Evolutionary conservation across 2,329 filamentous ascomycete genomes (phyloP).

Genomic region (Thelonectria blattea): DNA sequence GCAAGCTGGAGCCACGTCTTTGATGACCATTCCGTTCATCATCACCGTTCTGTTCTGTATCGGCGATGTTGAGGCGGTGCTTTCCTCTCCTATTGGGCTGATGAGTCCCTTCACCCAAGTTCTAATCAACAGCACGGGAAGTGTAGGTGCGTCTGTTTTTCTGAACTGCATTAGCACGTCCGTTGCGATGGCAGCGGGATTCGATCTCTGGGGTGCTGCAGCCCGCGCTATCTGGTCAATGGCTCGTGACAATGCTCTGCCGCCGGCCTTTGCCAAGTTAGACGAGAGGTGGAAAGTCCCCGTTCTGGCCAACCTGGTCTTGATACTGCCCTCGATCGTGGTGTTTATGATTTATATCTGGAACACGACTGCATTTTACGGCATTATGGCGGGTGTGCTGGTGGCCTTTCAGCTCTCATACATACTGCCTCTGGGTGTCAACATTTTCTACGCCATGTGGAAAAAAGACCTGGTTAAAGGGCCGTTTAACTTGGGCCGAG

Average conservation of each 20-base stretch:
- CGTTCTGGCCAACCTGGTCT: conserved; percentile 9
- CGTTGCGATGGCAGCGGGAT: conserved; percentile 14
- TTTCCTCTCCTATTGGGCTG: conserved; percentile 3
- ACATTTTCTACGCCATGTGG: conserved; percentile 14
- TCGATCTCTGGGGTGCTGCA: conserved; percentile 20
- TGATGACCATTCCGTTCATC: conserved; percentile 6
- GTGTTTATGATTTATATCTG: conserved; percentile 22
- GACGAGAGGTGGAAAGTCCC: conserved; percentile 12
- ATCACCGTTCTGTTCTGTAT: conserved; percentile 10
- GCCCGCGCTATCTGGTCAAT: conserved; percentile 20
- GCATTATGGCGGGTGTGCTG: conserved; percentile 19
- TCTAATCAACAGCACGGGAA: conserved; percentile 14
- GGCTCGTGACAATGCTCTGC: conserved; percentile 17
- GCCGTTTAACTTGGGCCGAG: conserved; percentile 8
- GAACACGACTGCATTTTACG: conserved; percentile 23
- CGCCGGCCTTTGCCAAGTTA: conserved; percentile 10
- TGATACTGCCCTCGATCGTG: conserved; percentile 10
- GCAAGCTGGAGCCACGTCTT: neutral
- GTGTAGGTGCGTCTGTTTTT: conserved; percentile 8
- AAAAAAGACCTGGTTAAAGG: conserved; percentile 10
- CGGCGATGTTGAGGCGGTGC: neutral
- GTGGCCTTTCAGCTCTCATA: conserved; percentile 19
- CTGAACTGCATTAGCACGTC: conserved; percentile 10
- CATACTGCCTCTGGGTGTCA: conserved; percentile 11
- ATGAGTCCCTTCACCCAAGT: conserved; percentile 19